Conservation (phyloP, 805 yeast genomes). For the Yamadazyma laniorum region DNA sequence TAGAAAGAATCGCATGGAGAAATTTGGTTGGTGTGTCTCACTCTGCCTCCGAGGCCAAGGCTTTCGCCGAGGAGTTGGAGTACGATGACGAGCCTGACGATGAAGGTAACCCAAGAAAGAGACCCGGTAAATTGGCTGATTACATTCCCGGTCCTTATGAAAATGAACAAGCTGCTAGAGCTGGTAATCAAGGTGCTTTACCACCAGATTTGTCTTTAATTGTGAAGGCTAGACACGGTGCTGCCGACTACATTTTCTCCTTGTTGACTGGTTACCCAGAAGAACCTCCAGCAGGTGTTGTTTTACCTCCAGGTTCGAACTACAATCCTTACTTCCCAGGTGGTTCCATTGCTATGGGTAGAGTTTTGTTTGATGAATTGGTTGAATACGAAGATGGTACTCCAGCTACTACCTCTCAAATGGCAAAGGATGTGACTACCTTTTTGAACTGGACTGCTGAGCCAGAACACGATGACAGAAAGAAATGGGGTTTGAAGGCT, state of each 20-base stretch:
- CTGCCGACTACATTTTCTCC: slow-evolving; percentile 90
- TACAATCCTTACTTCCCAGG: slow-evolving; percentile 99
- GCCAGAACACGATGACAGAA: slow-evolving; percentile 98
- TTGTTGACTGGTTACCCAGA: slow-evolving; percentile 98
- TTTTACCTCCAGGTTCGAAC: slow-evolving; percentile 89
- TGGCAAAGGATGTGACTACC: slow-evolving; percentile 97
- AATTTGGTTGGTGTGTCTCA: slow-evolving; percentile 95
- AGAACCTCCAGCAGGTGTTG: slow-evolving; percentile 97
- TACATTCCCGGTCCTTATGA: slow-evolving; percentile 92
- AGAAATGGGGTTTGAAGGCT: slow-evolving; percentile 94
- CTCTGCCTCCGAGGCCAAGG: slow-evolving; percentile 84
- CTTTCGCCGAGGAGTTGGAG: slow-evolving; percentile 93
- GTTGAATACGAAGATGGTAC: slow-evolving; percentile 99
- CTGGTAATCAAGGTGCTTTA: slow-evolving; percentile 98
- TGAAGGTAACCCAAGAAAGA: slow-evolving; percentile 96
- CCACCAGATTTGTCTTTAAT: slow-evolving; percentile 98
- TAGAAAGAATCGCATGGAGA: slow-evolving; percentile 98
- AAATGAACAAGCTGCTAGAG: slow-evolving; percentile 99
- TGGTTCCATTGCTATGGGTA: slow-evolving; percentile 98
- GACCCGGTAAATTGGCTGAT: slow-evolving; percentile 97
- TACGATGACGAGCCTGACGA: slow-evolving; percentile 96
- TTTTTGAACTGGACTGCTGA: slow-evolving; percentile 98
- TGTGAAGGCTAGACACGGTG: slow-evolving; percentile 99
- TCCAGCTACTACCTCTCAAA: slow-evolving; percentile 96
- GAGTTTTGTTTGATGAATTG: slow-evolving; percentile 94